These are phyloP conservation scores for Fusarium nodosum DNA, from an alignment of 2,329 filamentous ascomycete genomes.

Conservation along the genomic window DNA sequence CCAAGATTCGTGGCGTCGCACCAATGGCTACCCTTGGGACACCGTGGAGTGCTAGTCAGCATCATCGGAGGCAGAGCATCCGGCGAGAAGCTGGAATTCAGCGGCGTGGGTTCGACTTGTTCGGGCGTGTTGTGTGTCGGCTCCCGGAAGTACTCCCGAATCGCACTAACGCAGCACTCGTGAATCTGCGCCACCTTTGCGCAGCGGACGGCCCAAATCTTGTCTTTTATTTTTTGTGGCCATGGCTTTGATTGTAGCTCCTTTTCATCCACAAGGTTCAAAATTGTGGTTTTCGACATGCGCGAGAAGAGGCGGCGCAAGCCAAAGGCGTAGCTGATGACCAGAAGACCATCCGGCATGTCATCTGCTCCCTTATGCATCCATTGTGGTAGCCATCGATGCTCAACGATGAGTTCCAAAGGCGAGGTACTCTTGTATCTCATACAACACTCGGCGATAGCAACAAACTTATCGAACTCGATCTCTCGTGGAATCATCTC, in stretches of 20 bases:
- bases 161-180: slow-evolving; percentile 59
- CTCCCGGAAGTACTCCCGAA: slow-evolving; percentile 62
- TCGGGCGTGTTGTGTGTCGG: slow-evolving; percentile 39
- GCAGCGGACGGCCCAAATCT: slow-evolving; percentile 62
- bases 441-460: slow-evolving; percentile 65
- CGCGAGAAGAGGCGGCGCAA: slow-evolving; percentile 62
- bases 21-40: slow-evolving; percentile 63
- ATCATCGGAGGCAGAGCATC: slow-evolving; percentile 36
- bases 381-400: slow-evolving; percentile 67
- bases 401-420: slow-evolving; percentile 64
- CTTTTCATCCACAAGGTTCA: slow-evolving; percentile 60
- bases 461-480: slow-evolving; percentile 64
- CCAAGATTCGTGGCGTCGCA: slow-evolving; percentile 68
- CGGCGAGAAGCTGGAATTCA: slow-evolving; percentile 41
- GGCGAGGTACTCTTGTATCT: slow-evolving; percentile 66
- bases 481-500: slow-evolving; percentile 62
- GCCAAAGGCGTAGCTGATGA: slow-evolving; percentile 68
- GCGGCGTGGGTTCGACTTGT: slow-evolving; percentile 37
- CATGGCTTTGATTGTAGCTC: slow-evolving; percentile 61
- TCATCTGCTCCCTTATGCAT: slow-evolving; percentile 62
- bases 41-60: slow-evolving; percentile 60
- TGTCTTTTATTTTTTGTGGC: slow-evolving; percentile 63
- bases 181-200: slow-evolving; percentile 66
- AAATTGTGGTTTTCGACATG: slow-evolving; percentile 63
- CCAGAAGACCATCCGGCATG: slow-evolving; percentile 63